A percentile compares a stretch with the other conserved stretches of the same genome.
These are phyloP conservation scores for Claviceps maximensis DNA, from an alignment of 2,329 filamentous ascomycete species.

Conservation along the genomic window DNA sequence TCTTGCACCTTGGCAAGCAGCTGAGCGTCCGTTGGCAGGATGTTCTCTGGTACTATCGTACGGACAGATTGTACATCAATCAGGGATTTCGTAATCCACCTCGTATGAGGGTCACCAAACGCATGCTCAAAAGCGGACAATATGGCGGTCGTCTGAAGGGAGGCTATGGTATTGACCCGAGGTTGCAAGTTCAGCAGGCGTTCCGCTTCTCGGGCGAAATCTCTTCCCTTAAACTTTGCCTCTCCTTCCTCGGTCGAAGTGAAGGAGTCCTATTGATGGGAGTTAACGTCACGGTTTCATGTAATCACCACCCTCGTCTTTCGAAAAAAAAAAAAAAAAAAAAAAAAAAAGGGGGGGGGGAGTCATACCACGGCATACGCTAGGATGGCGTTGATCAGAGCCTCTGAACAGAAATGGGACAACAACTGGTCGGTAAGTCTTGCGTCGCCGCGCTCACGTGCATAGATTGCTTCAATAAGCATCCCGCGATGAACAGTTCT, in stretches of 20 bases:
- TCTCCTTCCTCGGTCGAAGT: not conserved
- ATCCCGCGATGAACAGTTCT: slow-evolving; percentile 9
- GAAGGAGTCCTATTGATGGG: not conserved
- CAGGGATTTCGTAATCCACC: not conserved
- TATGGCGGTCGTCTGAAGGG: slow-evolving; percentile 10
- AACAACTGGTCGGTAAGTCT: not conserved
- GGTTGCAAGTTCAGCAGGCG: not conserved
- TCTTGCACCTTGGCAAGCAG: not conserved
- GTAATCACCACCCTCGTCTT: too few relatives aligned
- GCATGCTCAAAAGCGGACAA: slow-evolving; percentile 10
- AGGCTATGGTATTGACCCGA: slow-evolving; percentile 4
- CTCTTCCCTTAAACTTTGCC: not conserved
- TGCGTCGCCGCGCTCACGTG: not conserved
- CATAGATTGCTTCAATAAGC: slow-evolving; percentile 8
- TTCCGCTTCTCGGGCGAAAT: slow-evolving; percentile 2
- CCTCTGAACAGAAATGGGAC: slow-evolving; percentile 10
- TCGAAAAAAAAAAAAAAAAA: too few relatives aligned
- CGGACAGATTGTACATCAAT: not conserved
- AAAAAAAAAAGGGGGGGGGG: too few relatives aligned
- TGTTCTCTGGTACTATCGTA: not conserved
- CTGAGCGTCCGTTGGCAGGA: not conserved
- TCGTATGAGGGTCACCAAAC: slow-evolving; percentile 4
- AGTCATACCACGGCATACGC: slow-evolving; percentile 10
- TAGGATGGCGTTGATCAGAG: slow-evolving; percentile 13
- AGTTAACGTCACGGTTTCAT: too few relatives aligned